Evolutionary conservation across 2,329 filamentous ascomycete genomes (phyloP).

Genomic region (Colletotrichum sp.): DNA sequence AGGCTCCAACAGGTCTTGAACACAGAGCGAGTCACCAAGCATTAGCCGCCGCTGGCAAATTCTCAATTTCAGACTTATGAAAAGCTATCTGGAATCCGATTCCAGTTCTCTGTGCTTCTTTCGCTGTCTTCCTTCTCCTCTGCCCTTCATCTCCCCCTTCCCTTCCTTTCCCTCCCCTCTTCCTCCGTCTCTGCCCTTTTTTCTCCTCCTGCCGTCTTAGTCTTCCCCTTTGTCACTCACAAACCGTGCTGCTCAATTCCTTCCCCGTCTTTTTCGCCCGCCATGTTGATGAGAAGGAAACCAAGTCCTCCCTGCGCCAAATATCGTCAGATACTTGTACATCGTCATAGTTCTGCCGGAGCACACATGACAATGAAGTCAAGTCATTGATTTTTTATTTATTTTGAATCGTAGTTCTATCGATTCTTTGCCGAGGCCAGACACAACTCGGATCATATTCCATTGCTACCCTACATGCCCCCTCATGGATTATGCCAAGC

Average conservation of each 20-base stretch:
- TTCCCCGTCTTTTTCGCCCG: background rate
- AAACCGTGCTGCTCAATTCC: accelerated
- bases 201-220: background rate
- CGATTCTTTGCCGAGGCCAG: background rate
- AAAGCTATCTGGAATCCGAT: accelerated
- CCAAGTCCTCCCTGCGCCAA: accelerated
- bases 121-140: background rate
- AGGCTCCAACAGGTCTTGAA: background rate
- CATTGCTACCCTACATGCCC: background rate
- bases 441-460: background rate
- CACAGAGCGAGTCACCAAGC: background rate
- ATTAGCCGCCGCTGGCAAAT: background rate
- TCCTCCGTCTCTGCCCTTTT: background rate
- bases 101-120: background rate
- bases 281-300: no score
- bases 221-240: accelerated
- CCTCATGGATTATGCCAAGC: background rate
- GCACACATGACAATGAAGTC: background rate
- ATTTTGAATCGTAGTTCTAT: no score
- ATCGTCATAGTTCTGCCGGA: no score
- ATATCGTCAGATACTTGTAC: background rate
- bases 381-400: background rate
- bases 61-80: background rate
- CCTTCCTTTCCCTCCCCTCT: accelerated
- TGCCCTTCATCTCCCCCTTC: accelerated